Evolutionary conservation across 2,329 filamentous ascomycete species (phyloP).

Genomic region (Neonectria ditissima): DNA sequence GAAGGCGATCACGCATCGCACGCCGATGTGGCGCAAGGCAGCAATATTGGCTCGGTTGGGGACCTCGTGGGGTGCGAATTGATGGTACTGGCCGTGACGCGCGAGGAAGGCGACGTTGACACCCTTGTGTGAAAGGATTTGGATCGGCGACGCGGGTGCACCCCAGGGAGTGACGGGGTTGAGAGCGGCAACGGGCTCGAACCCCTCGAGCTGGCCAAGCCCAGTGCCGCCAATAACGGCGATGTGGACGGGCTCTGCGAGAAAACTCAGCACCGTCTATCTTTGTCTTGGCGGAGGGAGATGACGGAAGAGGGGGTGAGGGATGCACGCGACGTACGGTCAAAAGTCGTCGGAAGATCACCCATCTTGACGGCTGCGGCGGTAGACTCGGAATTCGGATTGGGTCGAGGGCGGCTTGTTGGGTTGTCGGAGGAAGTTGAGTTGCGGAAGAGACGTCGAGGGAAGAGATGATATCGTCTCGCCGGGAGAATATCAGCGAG

Average conservation of each 20-base stretch:
- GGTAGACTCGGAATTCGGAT: constrained; percentile 8
- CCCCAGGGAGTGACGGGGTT: constrained; percentile 90
- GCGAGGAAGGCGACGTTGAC: constrained; percentile 91
- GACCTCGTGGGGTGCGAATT: constrained; percentile 94
- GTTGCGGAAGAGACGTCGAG: constrained; percentile 12
- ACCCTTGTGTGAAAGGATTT: constrained; percentile 87
- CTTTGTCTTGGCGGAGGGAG: constrained; percentile 5
- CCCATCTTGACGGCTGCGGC: constrained; percentile 54
- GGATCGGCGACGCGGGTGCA: constrained; percentile 77
- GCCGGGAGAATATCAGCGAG: constrained; percentile 14
- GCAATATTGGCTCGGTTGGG: constrained; percentile 95
- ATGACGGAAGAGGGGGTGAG: constrained; percentile 9
- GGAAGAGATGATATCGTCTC: constrained; percentile 25
- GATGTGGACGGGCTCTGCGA: constrained; percentile 77
- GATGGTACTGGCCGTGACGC: constrained; percentile 89
- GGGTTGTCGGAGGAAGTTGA: not conserved
- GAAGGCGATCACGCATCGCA: constrained; percentile 93
- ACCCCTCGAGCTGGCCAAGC: constrained; percentile 86
- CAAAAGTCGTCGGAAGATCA: constrained; percentile 68
- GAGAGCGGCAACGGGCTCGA: constrained; percentile 84
- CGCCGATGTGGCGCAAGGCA: constrained; percentile 91
- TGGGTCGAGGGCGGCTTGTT: constrained; percentile 5
- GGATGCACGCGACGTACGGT: constrained; percentile 58
- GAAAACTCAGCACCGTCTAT: constrained; percentile 28
- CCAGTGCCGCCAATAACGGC: constrained; percentile 95